A percentile compares a stretch with the other conserved stretches of the same genome.
Conservation (phyloP, 495 filamentous ascomycete species). For the Hyaloscypha variabilis region DNA sequence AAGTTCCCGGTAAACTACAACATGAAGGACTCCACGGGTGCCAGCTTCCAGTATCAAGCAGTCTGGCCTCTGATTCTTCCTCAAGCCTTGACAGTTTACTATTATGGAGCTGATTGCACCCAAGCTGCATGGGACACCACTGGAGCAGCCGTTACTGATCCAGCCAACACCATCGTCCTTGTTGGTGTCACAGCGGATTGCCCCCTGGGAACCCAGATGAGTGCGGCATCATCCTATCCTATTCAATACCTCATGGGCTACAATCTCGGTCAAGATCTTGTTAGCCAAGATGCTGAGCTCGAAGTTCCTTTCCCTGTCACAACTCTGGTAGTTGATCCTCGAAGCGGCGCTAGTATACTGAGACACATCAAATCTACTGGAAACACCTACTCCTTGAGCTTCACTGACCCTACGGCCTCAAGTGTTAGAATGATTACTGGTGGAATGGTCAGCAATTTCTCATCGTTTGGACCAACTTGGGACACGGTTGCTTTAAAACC, state of each 20-base stretch:
- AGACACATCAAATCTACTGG: background rate
- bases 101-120: constrained; percentile 24
- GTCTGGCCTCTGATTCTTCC: constrained; percentile 27
- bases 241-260: no score
- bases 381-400: background rate
- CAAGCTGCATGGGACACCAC: constrained; percentile 23
- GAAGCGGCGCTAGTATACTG: background rate
- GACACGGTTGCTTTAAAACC: constrained; percentile 45
- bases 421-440: background rate
- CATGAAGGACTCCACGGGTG: constrained; percentile 28
- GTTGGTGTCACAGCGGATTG: no score
- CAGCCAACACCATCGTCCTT: constrained; percentile 30
- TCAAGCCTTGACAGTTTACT: constrained; percentile 23
- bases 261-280: no score
- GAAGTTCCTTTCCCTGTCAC: no score
- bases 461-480: constrained; percentile 48
- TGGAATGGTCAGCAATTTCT: constrained; percentile 41
- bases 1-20: constrained; percentile 27
- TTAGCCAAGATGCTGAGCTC: no score
- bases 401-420: background rate
- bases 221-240: background rate
- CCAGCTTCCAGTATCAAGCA: constrained; percentile 29
- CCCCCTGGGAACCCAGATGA: constrained; percentile 23
- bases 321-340: no score
- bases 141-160: constrained; percentile 20